Evolutionary conservation across 305 asterid genomes (phyloP).

Genomic region (Fraxinus xanthoxyloides): DNA sequence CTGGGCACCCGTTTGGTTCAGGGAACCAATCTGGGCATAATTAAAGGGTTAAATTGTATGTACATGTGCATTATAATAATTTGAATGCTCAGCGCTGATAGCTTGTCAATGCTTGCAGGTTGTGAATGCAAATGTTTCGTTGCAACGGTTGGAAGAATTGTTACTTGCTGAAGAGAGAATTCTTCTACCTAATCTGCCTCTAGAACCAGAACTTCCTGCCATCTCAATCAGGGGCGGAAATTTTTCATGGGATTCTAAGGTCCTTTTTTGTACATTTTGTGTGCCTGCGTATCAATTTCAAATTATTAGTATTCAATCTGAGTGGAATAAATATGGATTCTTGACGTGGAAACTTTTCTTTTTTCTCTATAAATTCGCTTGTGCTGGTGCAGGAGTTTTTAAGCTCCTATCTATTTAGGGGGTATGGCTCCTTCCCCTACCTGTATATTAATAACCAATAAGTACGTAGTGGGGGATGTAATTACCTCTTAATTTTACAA

Average conservation of each 20-base stretch:
- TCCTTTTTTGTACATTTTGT: slow-evolving; percentile 14
- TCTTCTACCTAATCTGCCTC: slow-evolving; percentile 86
- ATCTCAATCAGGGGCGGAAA: slow-evolving; percentile 73
- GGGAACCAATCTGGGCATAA: neutral
- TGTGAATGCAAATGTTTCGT: slow-evolving; percentile 87
- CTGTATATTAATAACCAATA: neutral
- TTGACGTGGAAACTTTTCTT: neutral
- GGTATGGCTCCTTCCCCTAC: neutral
- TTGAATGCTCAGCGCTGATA: neutral
- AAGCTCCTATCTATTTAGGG: neutral
- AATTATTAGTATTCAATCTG: neutral
- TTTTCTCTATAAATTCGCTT: neutral
- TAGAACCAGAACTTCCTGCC: slow-evolving; percentile 75
- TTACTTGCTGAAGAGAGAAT: slow-evolving; percentile 85
- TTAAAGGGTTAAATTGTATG: neutral
- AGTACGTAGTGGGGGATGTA: neutral
- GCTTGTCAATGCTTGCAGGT: slow-evolving; percentile 45
- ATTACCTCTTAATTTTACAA: neutral
- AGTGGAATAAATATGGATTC: slow-evolving; percentile 2
- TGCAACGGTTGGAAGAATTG: slow-evolving; percentile 86
- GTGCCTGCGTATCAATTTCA: neutral
- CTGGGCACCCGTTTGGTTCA: neutral
- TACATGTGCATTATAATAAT: neutral
- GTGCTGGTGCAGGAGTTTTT: neutral
- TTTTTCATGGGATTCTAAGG: slow-evolving; percentile 96